phyloP scores from a whole-genome alignment of 345 rosid genomes.

The Salix suchowensis region DNA sequence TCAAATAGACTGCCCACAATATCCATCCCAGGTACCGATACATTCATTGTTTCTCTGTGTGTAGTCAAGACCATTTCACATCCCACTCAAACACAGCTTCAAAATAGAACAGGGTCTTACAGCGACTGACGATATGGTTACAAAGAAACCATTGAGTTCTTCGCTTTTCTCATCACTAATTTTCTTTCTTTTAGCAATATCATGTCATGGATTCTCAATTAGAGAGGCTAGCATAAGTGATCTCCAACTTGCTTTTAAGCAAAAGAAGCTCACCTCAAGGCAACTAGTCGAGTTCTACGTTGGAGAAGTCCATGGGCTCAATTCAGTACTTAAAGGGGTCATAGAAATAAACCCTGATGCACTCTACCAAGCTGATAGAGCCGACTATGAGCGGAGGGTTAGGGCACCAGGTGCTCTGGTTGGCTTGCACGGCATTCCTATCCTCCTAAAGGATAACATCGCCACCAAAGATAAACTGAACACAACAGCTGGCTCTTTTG shows the following conservation, averaged over 20 bases:
- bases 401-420: slow-evolving; percentile 14
- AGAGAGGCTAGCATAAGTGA: slow-evolving; percentile 43
- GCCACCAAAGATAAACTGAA: slow-evolving; percentile 60
- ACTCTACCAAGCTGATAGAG: slow-evolving; percentile 44
- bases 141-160: neutral
- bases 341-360: slow-evolving; percentile 78
- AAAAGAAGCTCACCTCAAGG: slow-evolving; percentile 50
- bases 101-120: neutral
- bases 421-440: slow-evolving; percentile 59
- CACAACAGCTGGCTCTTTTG: slow-evolving; percentile 71
- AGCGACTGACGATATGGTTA: slow-evolving; percentile 15
- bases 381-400: slow-evolving; percentile 44
- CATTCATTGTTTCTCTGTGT: neutral
- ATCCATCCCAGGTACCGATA: neutral
- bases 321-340: slow-evolving; percentile 47
- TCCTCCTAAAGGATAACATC: slow-evolving; percentile 62
- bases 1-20: neutral
- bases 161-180: slow-evolving; percentile 7
- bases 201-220: slow-evolving; percentile 22
- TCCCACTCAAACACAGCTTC: neutral
- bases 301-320: slow-evolving; percentile 38
- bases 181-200: slow-evolving; percentile 1
- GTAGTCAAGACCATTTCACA: neutral
- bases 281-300: slow-evolving; percentile 45
- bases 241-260: slow-evolving; percentile 42